These are phyloP conservation scores for Penicillium longicatenatum DNA, from an alignment of 495 filamentous ascomycete genomes.

Conservation along the genomic window DNA sequence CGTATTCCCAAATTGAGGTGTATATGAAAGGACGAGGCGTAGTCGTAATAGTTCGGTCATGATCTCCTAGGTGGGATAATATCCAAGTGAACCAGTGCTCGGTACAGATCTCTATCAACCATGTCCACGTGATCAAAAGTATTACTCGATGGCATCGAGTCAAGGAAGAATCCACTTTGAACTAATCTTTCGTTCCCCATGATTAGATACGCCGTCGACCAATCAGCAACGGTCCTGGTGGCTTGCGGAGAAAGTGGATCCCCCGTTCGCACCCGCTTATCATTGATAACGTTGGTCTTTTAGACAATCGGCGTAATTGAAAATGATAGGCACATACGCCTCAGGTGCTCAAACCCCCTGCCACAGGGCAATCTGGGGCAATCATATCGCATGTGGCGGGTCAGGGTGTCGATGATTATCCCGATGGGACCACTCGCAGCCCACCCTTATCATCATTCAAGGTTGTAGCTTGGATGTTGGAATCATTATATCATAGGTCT, in stretches of 20 bases:
- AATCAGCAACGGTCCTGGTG: conserved; percentile 12
- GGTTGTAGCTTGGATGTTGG: conserved; percentile 2
- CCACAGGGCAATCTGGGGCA: not conserved
- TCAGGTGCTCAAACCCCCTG: conserved; percentile 17
- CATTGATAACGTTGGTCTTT: conserved; percentile 25
- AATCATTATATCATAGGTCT: conserved; percentile 23
- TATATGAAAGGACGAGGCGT: not conserved
- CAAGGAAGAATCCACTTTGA: conserved; percentile 17
- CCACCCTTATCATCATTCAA: conserved; percentile 22
- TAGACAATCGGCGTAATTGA: conserved; percentile 17
- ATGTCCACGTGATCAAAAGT: not conserved
- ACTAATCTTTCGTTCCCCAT: conserved; percentile 14
- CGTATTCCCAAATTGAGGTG: not conserved
- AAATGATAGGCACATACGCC: conserved; percentile 20
- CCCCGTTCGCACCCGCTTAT: conserved; percentile 19
- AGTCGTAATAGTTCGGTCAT: not conserved
- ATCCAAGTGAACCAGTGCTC: no score
- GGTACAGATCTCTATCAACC: no score
- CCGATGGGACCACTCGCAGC: conserved; percentile 7
- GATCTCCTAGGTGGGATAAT: no score
- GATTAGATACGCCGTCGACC: conserved; percentile 25
- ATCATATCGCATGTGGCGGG: conserved; percentile 15
- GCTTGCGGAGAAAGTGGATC: conserved; percentile 19
- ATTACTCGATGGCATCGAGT: conserved; percentile 51
- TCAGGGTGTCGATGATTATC: conserved; percentile 14